phyloP scores from a whole-genome alignment of 2,329 filamentous ascomycete genomes.

The Plectosphaerella cucumerina region DNA sequence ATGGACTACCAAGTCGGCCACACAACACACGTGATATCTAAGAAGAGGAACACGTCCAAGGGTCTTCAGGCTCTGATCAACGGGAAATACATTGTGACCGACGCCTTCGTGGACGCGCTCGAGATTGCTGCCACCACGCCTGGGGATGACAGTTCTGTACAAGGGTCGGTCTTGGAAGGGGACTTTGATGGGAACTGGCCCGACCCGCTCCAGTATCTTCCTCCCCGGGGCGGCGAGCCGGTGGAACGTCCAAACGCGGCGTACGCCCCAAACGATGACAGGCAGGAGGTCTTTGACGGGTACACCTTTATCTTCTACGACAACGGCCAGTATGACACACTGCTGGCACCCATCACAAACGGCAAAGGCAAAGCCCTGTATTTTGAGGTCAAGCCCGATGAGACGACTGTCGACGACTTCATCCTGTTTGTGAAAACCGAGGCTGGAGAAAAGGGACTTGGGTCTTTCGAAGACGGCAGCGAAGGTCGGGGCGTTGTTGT shows the following conservation, averaged over 20 bases:
- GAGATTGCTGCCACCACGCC: slow-evolving; percentile 51
- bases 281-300: slow-evolving; percentile 73
- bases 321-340: slow-evolving; percentile 66
- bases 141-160: slow-evolving; percentile 37
- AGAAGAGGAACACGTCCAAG: slow-evolving; percentile 85
- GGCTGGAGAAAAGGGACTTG: slow-evolving; percentile 69
- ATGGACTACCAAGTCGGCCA: slow-evolving; percentile 63
- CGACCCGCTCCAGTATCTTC: slow-evolving; percentile 65
- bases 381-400: slow-evolving; percentile 53
- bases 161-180: slow-evolving; percentile 57
- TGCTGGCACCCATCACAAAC: slow-evolving; percentile 70
- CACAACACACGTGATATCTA: slow-evolving; percentile 85
- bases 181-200: slow-evolving; percentile 83
- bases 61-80: slow-evolving; percentile 84
- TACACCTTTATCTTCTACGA: slow-evolving; percentile 90
- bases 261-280: slow-evolving; percentile 64
- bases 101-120: slow-evolving; percentile 70
- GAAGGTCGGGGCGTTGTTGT: slow-evolving; percentile 71
- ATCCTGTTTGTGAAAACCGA: slow-evolving; percentile 70
- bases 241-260: slow-evolving; percentile 61
- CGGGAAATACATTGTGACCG: slow-evolving; percentile 71
- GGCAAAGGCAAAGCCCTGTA: slow-evolving; percentile 80
- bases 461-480: slow-evolving; percentile 58
- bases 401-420: slow-evolving; percentile 71
- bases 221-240: slow-evolving; percentile 72